Percentiles rank a stretch among this genome's conserved stretches.
These are phyloP conservation scores for Didymella sp. DNA, from an alignment of 2,329 filamentous ascomycete species.

Conservation along the genomic window DNA sequence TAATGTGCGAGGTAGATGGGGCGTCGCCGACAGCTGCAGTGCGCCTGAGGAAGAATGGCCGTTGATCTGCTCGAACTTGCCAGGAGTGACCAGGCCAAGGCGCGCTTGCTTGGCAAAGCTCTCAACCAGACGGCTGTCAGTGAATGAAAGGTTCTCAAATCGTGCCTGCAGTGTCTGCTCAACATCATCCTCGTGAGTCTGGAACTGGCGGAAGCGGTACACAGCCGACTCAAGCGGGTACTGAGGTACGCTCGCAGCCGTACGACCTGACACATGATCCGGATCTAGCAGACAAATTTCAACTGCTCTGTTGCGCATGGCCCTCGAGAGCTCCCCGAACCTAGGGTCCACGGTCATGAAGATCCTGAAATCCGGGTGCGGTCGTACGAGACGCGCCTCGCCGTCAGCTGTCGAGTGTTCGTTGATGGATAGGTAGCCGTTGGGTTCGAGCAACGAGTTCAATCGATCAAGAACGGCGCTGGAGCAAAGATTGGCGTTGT, in stretches of 20 bases:
- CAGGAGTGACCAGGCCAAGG: constrained; percentile 24
- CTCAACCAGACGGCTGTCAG: constrained; percentile 37
- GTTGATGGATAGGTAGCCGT: constrained; percentile 87
- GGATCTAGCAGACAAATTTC: constrained; percentile 75
- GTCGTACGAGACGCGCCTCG: constrained; percentile 77
- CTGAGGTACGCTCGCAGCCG: constrained; percentile 10
- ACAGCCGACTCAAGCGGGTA: constrained; percentile 49
- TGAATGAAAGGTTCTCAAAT: constrained; percentile 48
- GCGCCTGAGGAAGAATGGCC: not conserved
- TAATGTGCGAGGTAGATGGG: not conserved
- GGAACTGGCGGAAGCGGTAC: constrained; percentile 49
- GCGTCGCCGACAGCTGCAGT: constrained; percentile 2
- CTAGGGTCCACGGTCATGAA: constrained; percentile 93
- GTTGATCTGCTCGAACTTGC: not conserved
- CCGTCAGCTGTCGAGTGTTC: constrained; percentile 88
- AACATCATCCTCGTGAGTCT: constrained; percentile 16
- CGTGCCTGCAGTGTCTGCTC: constrained; percentile 26
- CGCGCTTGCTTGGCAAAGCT: constrained; percentile 42
- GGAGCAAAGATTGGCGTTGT: constrained; percentile 97
- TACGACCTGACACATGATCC: constrained; percentile 5
- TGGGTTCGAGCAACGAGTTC: constrained; percentile 91
- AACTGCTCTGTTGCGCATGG: constrained; percentile 93
- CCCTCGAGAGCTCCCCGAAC: constrained; percentile 91
- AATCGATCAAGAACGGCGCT: constrained; percentile 92
- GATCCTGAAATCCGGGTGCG: constrained; percentile 86